These are phyloP conservation scores for Coleophoma eucalyptorum DNA, from an alignment of 2,329 filamentous ascomycete species.

Conservation along the genomic window DNA sequence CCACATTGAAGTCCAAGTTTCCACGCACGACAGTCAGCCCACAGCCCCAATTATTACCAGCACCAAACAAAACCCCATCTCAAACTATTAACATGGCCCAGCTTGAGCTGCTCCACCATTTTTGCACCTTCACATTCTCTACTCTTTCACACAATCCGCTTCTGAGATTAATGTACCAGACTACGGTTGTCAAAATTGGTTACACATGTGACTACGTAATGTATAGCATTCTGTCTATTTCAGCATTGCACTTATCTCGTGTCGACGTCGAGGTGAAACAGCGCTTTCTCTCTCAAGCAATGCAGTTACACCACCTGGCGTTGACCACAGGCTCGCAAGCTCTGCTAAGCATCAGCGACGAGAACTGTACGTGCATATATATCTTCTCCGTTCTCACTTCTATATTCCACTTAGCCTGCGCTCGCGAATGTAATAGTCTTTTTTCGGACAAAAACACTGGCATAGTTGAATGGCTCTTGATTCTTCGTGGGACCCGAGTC, in stretches of 20 bases:
- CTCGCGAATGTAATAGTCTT: constrained; percentile 24
- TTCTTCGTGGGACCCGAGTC: constrained; percentile 28
- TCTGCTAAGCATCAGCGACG: constrained; percentile 21
- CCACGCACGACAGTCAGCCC: too few relatives aligned
- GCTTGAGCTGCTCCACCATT: constrained; percentile 47
- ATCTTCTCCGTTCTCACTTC: constrained; percentile 31
- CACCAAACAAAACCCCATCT: too few relatives aligned
- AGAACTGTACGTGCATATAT: constrained; percentile 26
- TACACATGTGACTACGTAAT: constrained; percentile 40
- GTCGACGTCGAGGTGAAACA: constrained; percentile 28
- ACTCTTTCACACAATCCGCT: constrained; percentile 36
- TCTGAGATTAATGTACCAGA: constrained; percentile 38
- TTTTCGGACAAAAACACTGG: constrained; percentile 25
- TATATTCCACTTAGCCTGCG: constrained; percentile 29
- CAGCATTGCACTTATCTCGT: constrained; percentile 41
- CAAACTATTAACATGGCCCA: constrained; percentile 33
- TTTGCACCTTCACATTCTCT: constrained; percentile 37
- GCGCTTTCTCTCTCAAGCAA: constrained; percentile 30
- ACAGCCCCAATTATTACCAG: too few relatives aligned
- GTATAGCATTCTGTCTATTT: constrained; percentile 39
- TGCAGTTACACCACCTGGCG: constrained; percentile 25
- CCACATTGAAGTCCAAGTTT: too few relatives aligned
- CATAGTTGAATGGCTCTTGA: constrained; percentile 29
- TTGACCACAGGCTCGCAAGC: constrained; percentile 20
- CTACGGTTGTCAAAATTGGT: constrained; percentile 37